Base-by-base conservation (phyloP, 1,284 basidiomycete species). In the Exobasidium cylindrosporum region DNA sequence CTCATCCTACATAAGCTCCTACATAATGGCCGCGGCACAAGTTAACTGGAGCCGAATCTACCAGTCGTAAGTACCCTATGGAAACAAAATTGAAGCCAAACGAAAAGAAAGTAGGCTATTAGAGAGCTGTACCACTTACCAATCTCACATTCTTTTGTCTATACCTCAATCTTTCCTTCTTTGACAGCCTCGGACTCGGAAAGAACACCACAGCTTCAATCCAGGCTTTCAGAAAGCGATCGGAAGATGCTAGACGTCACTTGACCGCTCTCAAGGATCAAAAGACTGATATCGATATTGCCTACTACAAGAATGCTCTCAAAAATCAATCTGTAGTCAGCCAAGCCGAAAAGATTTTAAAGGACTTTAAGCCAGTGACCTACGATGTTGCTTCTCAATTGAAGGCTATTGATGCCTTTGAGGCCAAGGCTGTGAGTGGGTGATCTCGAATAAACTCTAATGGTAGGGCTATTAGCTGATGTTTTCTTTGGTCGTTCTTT, bases 361-460 rank as follows among this genome's bases (percentile, higher is more conserved):
- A 85, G 68, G 87, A 87, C 46, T 98, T 97, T 86, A 96, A 96
- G 85, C 92, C 96, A 31, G 88, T 92, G 63, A 89, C 90, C n/a
- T 97, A 97, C 83, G 95, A 99, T 80, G 90, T 95, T 64, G 83
- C 82, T 78, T 86, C 91, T 68, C 92, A 96, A 82, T 81, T 97
- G 82, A 96, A 93, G 83, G 92, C 92, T 57, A 96, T 99, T 73
- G 92, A 96, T 81, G 89, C 92, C 59, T 99, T 98, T 82, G 92
- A 98, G 86, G 85, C 87, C 72, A 97, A 95, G 84, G 96, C 96
- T 71, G 94, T 97, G 74, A 80, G 91, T 87, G 7, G 43, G 23
- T 58, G 40, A 30, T 58, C 32, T 14, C 29, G 43, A 54, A 30
- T n/a, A n/a, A n/a, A n/a, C n/a, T n/a, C n/a, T n/a, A n/a, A n/a